Base-by-base conservation (phyloP, 805 yeast species). In the Kuraishia floccosa region DNA sequence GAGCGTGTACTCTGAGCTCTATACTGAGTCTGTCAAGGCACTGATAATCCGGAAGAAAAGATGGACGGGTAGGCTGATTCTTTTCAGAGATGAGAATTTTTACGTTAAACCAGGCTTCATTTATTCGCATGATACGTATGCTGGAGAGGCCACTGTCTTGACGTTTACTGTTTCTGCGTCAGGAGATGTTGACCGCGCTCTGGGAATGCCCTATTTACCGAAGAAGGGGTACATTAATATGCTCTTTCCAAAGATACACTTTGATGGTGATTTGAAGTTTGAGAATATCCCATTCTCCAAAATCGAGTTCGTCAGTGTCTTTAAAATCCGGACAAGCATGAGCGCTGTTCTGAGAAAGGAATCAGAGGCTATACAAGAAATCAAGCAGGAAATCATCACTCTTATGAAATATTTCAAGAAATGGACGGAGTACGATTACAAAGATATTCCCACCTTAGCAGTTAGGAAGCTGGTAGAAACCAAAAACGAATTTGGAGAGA, bases 41-140 rank as follows among this genome's bases (percentile, higher is more conserved):
- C 62, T 77, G 2, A 44, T 60, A 3, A 53, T 69, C n/a, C 62
- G 69, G 33, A 60, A 61, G 21, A 52, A 63, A 13, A 51, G 81
- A 31, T 60, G 53, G 32, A 46, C 54, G 2, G 89, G 87, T 3
- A 60, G 79, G 36, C 46, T 80, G 30, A 43, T 82, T 31, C 61
- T 76, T 5, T 84, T 58, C 49, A 63, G 72, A 36, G 77, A 75
- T 44, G 49, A 50, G 4, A 46, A 57, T 6, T 14, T 14, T 11
- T 14, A 24, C 5, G 63, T 53, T 4, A 47, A 51, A 11, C 39
- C 65, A 1, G 49, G 58, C 29, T 52, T 22, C n/a, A 22, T 28
- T 12, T 17, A 24, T 69, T 9, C 93, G 86, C 4, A 64, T 78
- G 34, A 53, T 77, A 17, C 17, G 58, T 69, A 24, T 12, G 44